Evolutionary conservation across 306 rosid species (phyloP), one percentile per base, ranked within the genome.

Genomic region (Cucurbita moschata): DNA sequence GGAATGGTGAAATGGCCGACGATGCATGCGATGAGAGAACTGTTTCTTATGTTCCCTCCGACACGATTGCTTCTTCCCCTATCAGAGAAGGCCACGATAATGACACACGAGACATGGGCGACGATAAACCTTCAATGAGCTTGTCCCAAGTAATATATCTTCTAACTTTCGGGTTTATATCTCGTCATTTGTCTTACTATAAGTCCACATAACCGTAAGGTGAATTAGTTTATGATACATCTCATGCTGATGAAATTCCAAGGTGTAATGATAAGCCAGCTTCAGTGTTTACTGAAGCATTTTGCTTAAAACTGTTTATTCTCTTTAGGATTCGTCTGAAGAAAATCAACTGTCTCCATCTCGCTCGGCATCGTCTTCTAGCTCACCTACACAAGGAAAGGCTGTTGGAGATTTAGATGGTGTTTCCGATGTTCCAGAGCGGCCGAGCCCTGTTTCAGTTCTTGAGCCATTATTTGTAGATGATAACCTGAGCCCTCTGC

Each of bases 391-490:
- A 69, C 53, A 75, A 55, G 81, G 64, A 75, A 81, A 84, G 61
- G 75, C 49, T 76, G 85, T 26, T 77, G 87, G 85, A 77, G 88
- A 81, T 64, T 69, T 52, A 70, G 96, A 84, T 54, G 81, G 77
- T 56, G 62, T 61, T 72, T 13, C 76, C 2, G 89, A 83, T 40
- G 69, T 75, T 51, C 86, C 85, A 23, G 96, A 79, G 55, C 79
- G 90, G 63, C 99, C 96, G n/a, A 95, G 99, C 84, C 97, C 99
- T 8, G 83, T 88, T 54, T 95, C 99, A 55, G 89, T 95, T 82
- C 96, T 95, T 35, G 96, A 89, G 75, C 82, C 79, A 4, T 76
- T 79, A 35, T 88, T 89, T 81, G 30, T 79, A 58, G 96, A 91
- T 74, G 96, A 91, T 55, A 90, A 86, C 47, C 76, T 70, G 71